phyloP scores from a whole-genome alignment of 2,329 filamentous ascomycete genomes.

The Alternaria consortialis region DNA sequence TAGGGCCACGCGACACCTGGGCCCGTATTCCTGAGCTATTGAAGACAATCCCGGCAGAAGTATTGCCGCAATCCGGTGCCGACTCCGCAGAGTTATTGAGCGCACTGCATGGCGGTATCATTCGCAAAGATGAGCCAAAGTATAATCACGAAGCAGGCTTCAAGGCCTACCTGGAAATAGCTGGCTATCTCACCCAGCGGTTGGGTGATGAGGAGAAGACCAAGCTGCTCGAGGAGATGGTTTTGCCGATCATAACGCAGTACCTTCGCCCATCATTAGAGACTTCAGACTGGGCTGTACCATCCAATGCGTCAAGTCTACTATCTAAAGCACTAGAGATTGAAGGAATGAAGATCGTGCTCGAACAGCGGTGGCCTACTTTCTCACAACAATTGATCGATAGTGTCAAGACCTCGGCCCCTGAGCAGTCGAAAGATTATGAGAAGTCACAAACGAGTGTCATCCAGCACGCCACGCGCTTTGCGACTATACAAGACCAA shows the following conservation, averaged over 20 bases:
- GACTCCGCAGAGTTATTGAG: conserved; percentile 69
- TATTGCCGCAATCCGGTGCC: conserved; percentile 64
- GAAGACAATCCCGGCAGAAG: conserved; percentile 61
- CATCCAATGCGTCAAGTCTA: conserved; percentile 51
- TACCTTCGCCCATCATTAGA: conserved; percentile 61
- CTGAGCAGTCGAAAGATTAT: conserved; percentile 82
- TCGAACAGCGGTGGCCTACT: conserved; percentile 68
- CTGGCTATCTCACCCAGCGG: conserved; percentile 57
- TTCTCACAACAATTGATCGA: conserved; percentile 70
- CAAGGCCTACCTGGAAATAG: conserved; percentile 75
- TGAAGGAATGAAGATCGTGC: conserved; percentile 56
- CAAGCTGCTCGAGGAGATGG: conserved; percentile 57
- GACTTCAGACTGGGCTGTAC: conserved; percentile 61
- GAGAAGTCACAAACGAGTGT: conserved; percentile 75
- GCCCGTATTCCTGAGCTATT: conserved; percentile 70
- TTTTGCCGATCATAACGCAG: conserved; percentile 63
- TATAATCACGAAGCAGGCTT: conserved; percentile 75
- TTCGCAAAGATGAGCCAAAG: conserved; percentile 76
- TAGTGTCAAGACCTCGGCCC: conserved; percentile 76
- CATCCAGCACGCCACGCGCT: conserved; percentile 71
- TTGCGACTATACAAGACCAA: conserved; percentile 62
- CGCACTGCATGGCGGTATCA: conserved; percentile 75
- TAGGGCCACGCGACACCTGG: conserved; percentile 79
- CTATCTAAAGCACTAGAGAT: conserved; percentile 54
- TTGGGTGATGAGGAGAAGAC: conserved; percentile 56